Base-by-base conservation (phyloP, 768 basidiomycete species). In the Chlorophyllum brunneum region DNA sequence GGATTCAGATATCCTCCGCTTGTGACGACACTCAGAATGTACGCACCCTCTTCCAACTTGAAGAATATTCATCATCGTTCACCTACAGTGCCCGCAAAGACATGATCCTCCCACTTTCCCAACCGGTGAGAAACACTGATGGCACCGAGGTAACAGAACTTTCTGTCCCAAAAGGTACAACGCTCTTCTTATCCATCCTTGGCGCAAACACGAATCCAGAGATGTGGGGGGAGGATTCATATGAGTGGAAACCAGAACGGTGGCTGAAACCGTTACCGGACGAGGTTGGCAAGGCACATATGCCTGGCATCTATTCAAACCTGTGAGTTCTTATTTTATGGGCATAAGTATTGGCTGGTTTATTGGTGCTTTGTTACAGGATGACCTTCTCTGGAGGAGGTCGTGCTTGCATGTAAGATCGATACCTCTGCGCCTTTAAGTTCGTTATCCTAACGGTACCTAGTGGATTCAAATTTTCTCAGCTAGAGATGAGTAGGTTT, bases 191-290 rank as follows among this genome's bases (percentile, higher is more conserved):
- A 20, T 75, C 75, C n/a, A 63, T 70, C 24, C 46, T 65, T 9
- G 65, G 62, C 13, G 61, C 62, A 8, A 76, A 77, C 57, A 58
- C 62, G 20, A 61, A 67, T 55, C 63, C 65, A 13, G 63, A 58
- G 2, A 55, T 72, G 1, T 77, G 75, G 76, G 76, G 75, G 1
- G 56, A 58, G 5, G 75, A 77, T 54, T 65, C 71, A 2, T 31
- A 64, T 8, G 69, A 71, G 47, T 78, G 71, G 69, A 71, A 65
- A 48, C 74, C 75, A 7, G 74, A 75, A 48, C 65, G 75, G 30
- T 77, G 72, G 72, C 58, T 75, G 4, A 59, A 61, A 1, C 63
- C 65, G 1, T 60, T 73, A n/a, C 74, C 72, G 2, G 58, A 65
- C 3, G 48, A 51, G 11, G 61, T 73, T 7, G 22, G 38, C 10